A percentile compares a stretch with the other conserved stretches of the same genome.
phyloP scores from a whole-genome alignment of 2,329 filamentous ascomycete species.

The Rhinocladiella similis region DNA sequence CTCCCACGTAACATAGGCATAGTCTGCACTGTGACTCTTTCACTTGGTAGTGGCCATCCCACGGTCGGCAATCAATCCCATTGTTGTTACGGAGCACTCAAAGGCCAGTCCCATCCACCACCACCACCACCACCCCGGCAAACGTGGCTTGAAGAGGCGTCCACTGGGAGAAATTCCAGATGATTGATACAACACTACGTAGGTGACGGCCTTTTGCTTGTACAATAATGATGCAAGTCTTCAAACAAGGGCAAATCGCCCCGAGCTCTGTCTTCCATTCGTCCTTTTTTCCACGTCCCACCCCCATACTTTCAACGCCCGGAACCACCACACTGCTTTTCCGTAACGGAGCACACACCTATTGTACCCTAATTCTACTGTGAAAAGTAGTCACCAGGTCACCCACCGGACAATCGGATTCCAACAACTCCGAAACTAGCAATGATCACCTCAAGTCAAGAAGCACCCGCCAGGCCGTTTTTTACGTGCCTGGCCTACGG shows the following conservation, averaged over 20 bases:
- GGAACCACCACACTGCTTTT: too few species aligned
- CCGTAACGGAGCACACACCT: background rate
- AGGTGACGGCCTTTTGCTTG: background rate
- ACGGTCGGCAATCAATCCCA: conserved; percentile 1
- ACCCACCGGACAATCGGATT: background rate
- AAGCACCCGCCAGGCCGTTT: too few species aligned
- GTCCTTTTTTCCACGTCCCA: background rate
- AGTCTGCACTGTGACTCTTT: background rate
- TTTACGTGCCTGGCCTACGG: too few species aligned
- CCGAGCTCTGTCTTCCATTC: background rate
- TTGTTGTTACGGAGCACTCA: too few species aligned
- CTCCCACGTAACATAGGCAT: background rate
- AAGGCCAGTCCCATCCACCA: too few species aligned
- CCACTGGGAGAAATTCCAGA: conserved; percentile 4
- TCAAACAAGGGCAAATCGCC: conserved; percentile 1
- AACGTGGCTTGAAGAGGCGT: conserved; percentile 13
- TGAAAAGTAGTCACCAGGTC: background rate
- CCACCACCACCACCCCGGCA: background rate
- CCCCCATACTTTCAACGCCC: background rate
- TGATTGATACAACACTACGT: too few species aligned
- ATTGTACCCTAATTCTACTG: too few species aligned
- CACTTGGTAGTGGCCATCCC: background rate
- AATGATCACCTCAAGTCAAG: too few species aligned
- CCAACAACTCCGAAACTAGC: too few species aligned
- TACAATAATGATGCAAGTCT: conserved; percentile 1